A percentile compares a stretch with the other conserved stretches of the same genome.
These are phyloP conservation scores for Salix dunnii DNA, from an alignment of 345 rosid species.

Conservation along the genomic window DNA sequence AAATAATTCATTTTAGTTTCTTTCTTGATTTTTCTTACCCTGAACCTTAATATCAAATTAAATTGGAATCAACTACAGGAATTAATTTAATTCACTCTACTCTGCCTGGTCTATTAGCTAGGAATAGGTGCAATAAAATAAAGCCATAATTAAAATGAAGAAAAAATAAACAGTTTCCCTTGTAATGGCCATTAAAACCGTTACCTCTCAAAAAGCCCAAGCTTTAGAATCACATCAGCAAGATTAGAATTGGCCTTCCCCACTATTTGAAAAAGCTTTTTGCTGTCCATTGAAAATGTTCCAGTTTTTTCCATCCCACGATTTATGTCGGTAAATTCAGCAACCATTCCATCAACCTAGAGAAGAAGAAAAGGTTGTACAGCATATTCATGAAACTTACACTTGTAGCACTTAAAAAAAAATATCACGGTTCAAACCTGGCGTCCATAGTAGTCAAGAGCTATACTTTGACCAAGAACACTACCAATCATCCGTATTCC, in stretches of 20 bases:
- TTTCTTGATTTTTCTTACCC: not conserved
- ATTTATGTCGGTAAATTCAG: slow-evolving; percentile 92
- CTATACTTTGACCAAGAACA: slow-evolving; percentile 96
- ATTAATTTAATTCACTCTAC: not conserved
- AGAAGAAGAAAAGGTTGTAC: slow-evolving; percentile 9
- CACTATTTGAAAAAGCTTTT: slow-evolving; percentile 90
- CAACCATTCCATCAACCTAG: slow-evolving; percentile 98
- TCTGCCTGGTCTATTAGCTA: not conserved
- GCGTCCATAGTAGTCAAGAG: slow-evolving; percentile 92
- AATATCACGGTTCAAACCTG: slow-evolving; percentile 53
- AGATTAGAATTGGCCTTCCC: slow-evolving; percentile 94
- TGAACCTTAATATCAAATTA: not conserved
- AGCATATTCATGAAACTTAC: not conserved
- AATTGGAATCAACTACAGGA: not conserved
- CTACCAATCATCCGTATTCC: slow-evolving; percentile 91
- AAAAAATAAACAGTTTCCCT: not conserved
- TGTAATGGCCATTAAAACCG: not conserved
- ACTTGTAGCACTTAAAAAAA: not conserved
- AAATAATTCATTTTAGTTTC: not conserved
- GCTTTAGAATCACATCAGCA: slow-evolving; percentile 93
- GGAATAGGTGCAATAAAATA: not conserved
- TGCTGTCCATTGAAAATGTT: slow-evolving; percentile 90
- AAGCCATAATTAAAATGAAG: not conserved
- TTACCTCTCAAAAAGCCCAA: slow-evolving; percentile 98
- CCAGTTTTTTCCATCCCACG: slow-evolving; percentile 94